Evolutionary conservation across 176 grass and related monocot genomes (phyloP).

Genomic region (Thinopyrum elongatum): DNA sequence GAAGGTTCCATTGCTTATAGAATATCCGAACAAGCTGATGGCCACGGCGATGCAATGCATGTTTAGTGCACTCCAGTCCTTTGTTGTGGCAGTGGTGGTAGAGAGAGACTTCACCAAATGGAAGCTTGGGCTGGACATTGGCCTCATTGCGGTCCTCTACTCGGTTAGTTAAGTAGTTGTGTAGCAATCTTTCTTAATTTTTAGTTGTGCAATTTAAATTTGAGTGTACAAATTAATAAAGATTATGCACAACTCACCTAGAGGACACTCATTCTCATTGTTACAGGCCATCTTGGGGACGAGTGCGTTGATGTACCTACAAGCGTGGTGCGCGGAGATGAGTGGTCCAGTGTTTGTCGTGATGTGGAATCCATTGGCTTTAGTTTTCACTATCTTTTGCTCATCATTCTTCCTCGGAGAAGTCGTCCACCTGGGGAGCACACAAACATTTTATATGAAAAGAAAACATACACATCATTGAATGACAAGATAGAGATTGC

Average conservation of each 20-base stretch:
- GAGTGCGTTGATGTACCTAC: conserved; percentile 61
- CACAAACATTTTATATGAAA: not conserved
- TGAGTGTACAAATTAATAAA: not conserved
- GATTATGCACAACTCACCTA: not conserved
- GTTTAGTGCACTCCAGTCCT: conserved; percentile 51
- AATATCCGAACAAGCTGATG: conserved; percentile 78
- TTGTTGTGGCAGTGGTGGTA: conserved; percentile 38
- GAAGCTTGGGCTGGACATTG: conserved; percentile 57
- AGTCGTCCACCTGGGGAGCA: conserved; percentile 52
- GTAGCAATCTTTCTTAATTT: not conserved
- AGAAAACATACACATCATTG: not conserved
- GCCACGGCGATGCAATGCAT: conserved; percentile 45
- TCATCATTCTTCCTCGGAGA: conserved; percentile 66
- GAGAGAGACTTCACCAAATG: conserved; percentile 53
- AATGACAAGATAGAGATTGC: not conserved
- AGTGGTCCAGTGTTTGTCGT: conserved; percentile 54
- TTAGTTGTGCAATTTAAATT: not conserved
- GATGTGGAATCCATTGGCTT: conserved; percentile 57
- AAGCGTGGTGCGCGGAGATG: conserved; percentile 72
- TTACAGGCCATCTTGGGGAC: conserved; percentile 33
- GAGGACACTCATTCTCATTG: no score
- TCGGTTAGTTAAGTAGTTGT: not conserved
- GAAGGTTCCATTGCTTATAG: conserved; percentile 43
- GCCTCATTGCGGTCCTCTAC: conserved; percentile 51
- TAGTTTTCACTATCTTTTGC: conserved; percentile 59